Conservation (phyloP, 495 filamentous ascomycete genomes). For the Aspergillus steynii region DNA sequence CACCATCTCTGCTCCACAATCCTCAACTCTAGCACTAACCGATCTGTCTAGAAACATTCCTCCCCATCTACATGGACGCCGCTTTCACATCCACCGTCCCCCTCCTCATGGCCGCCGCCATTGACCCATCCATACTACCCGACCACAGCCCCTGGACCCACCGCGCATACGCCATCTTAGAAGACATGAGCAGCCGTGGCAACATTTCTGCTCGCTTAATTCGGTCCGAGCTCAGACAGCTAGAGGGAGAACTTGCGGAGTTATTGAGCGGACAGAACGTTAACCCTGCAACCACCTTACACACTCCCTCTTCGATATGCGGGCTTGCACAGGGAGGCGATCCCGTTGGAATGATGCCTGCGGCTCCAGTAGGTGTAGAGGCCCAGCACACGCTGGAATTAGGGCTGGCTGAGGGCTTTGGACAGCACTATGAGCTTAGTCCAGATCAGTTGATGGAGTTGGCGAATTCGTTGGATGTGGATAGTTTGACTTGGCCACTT, state of each 20-base stretch:
- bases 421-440: conserved; percentile 9
- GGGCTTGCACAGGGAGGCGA: neutral
- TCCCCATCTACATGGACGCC: conserved; percentile 10
- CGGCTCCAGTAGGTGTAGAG: neutral
- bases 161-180: conserved; percentile 7
- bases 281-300: neutral
- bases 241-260: conserved; percentile 7
- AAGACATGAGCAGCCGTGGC: conserved; percentile 5
- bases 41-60: conserved; percentile 2
- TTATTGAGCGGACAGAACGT: neutral
- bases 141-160: conserved; percentile 7
- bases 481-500: conserved; percentile 9
- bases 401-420: conserved; percentile 5
- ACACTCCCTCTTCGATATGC: neutral
- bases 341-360: neutral
- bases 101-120: conserved; percentile 5
- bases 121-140: conserved; percentile 1
- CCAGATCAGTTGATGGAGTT: conserved; percentile 6
- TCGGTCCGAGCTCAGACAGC: conserved; percentile 2
- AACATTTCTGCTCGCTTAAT: conserved; percentile 5
- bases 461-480: conserved; percentile 7
- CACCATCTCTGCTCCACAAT: neutral
- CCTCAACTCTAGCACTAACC: neutral
- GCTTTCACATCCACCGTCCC: conserved; percentile 9
- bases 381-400: conserved; percentile 2